Conservation (phyloP, 164 flowering plant species). For the Magnolia changhungtana region DNA sequence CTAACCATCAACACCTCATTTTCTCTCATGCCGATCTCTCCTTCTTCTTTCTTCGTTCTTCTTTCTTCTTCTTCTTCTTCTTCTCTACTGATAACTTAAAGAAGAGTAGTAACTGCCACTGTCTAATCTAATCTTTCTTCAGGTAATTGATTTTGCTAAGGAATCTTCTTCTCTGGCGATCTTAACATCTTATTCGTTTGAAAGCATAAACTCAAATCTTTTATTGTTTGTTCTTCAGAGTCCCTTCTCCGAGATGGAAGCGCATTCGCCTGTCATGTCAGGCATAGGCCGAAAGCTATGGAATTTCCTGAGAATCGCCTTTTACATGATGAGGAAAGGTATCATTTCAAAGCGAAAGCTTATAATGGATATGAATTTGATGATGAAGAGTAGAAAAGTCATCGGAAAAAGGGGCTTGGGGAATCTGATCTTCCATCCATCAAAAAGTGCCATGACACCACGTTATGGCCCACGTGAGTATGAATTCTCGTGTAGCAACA, state of each 20-base stretch:
- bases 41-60: not conserved
- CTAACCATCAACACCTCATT: not conserved
- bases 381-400: constrained; percentile 47
- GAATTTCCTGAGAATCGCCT: constrained; percentile 41
- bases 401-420: constrained; percentile 24
- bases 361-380: constrained; percentile 41
- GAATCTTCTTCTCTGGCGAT: constrained; percentile 1
- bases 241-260: constrained; percentile 18
- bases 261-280: constrained; percentile 12
- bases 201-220: not conserved
- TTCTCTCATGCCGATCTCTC: not conserved
- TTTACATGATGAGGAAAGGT: constrained; percentile 48
- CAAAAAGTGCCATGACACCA: constrained; percentile 14
- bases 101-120: not conserved
- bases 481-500: constrained; percentile 56
- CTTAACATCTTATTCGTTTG: not conserved
- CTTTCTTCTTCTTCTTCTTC: no score
- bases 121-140: not conserved
- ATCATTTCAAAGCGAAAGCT: constrained; percentile 39
- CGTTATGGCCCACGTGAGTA: constrained; percentile 2
- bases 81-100: no score
- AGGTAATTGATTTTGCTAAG: no score
- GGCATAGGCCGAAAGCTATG: constrained; percentile 40
- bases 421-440: constrained; percentile 24
- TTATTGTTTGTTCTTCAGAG: not conserved